Percentiles rank a stretch among this genome's conserved stretches.
phyloP scores from a whole-genome alignment of 768 basidiomycete species.

The Amanita brunnescens region DNA sequence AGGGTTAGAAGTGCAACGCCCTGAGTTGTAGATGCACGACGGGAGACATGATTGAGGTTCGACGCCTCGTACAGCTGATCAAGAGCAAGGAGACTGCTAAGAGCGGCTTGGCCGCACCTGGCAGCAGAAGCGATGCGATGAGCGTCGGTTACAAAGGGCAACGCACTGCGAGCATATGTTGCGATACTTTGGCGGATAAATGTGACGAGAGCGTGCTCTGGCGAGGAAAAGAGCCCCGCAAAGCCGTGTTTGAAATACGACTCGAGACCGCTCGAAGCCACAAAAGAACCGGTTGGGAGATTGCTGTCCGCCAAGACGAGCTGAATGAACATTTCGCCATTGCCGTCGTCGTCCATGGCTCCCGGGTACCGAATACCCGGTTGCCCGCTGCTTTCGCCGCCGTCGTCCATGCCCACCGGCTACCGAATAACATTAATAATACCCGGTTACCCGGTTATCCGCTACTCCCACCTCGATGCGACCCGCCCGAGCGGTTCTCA shows the following conservation, averaged over 20 bases:
- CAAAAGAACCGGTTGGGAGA: constrained; percentile 94
- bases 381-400: constrained; percentile 11
- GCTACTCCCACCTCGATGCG: constrained; percentile 2
- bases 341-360: constrained; percentile 25
- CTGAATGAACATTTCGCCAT: constrained; percentile 61
- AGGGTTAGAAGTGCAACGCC: constrained; percentile 89
- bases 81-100: constrained; percentile 42
- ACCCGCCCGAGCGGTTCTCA: neutral
- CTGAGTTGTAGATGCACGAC: constrained; percentile 83
- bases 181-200: constrained; percentile 68
- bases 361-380: neutral
- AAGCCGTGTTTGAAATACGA: constrained; percentile 87
- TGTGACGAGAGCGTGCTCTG: constrained; percentile 30
- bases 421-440: neutral
- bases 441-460: constrained; percentile 8
- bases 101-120: constrained; percentile 10
- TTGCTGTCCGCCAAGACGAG: constrained; percentile 86
- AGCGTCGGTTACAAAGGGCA: constrained; percentile 73
- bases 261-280: constrained; percentile 90
- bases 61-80: constrained; percentile 78
- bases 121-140: constrained; percentile 32
- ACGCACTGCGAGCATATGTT: constrained; percentile 70
- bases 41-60: constrained; percentile 84
- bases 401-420: constrained; percentile 19
- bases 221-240: constrained; percentile 33